Evolutionary conservation across 2,329 filamentous ascomycete genomes (phyloP).

Genomic region (Graphilbum fragrans): DNA sequence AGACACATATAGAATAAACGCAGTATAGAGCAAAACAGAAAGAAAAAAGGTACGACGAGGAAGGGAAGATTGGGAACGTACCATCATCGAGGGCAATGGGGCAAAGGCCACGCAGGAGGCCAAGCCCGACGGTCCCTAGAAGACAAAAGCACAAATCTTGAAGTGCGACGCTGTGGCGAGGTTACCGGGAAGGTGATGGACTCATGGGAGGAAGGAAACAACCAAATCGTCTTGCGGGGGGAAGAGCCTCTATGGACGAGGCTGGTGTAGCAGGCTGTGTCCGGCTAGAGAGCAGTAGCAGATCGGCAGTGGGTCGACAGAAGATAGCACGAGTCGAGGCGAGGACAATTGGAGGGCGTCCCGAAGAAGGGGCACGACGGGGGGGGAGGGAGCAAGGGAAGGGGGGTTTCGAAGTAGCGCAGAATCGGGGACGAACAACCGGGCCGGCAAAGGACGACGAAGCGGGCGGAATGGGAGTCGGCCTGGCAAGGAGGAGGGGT

Average conservation of each 20-base stretch:
- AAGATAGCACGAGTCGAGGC: too few relatives aligned
- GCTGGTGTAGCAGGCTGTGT: background rate
- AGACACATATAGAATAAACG: background rate
- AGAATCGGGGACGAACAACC: too few relatives aligned
- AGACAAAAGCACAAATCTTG: background rate
- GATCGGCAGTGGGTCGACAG: too few relatives aligned
- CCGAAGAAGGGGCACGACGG: too few relatives aligned
- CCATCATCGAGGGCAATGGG: conserved; percentile 12
- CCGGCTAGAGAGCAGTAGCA: background rate
- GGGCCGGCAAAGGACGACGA: too few relatives aligned
- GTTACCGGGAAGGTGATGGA: background rate
- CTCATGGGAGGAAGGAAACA: background rate
- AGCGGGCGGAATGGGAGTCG: too few relatives aligned
- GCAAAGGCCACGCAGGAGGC: conserved; percentile 8
- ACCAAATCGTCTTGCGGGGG: background rate
- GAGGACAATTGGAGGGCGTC: too few relatives aligned
- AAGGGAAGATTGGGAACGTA: conserved; percentile 4
- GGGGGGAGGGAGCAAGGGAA: too few relatives aligned
- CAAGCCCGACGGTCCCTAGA: conserved; percentile 7
- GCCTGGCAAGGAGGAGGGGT: too few relatives aligned
- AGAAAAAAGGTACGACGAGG: background rate
- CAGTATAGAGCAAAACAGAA: background rate
- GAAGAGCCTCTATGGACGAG: background rate
- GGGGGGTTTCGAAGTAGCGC: too few relatives aligned
- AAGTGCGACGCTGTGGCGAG: background rate